A percentile compares a stretch with the other conserved stretches of the same genome.
phyloP scores from a whole-genome alignment of 2,329 filamentous ascomycete species.

The Colletotrichum coccodes region DNA sequence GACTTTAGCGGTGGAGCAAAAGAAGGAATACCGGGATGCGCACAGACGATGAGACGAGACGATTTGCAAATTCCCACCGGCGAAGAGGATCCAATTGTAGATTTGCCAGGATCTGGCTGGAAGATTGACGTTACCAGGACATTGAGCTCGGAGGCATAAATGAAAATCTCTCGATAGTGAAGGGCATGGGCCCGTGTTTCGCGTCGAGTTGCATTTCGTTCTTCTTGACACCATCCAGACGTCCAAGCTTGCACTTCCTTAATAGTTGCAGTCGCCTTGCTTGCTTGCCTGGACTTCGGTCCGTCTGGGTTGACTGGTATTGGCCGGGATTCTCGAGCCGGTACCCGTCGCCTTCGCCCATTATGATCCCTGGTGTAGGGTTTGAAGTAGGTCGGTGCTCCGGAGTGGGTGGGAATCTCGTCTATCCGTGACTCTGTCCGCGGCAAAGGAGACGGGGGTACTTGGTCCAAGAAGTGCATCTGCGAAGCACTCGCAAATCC shows the following conservation, averaged over 20 bases:
- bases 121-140: background rate
- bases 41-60: slow-evolving; percentile 28
- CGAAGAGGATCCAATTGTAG: background rate
- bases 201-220: slow-evolving; percentile 9
- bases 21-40: slow-evolving; percentile 8
- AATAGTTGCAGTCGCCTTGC: background rate
- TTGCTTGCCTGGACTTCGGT: background rate
- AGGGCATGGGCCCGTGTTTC: slow-evolving; percentile 25
- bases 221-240: slow-evolving; percentile 18
- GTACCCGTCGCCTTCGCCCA: background rate
- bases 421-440: slow-evolving; percentile 30
- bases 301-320: background rate
- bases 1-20: background rate
- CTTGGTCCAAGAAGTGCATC: slow-evolving; percentile 11
- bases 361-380: background rate
- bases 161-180: slow-evolving; percentile 21
- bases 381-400: slow-evolving; percentile 17
- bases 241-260: slow-evolving; percentile 1
- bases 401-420: slow-evolving; percentile 6
- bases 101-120: background rate
- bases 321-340: background rate
- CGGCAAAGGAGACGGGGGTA: slow-evolving; percentile 9
- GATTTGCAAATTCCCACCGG: slow-evolving; percentile 10
- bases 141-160: slow-evolving; percentile 27
- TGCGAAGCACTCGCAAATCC: slow-evolving; percentile 14